These are phyloP conservation scores for Aspergillus calidoustus DNA, from an alignment of 2,329 filamentous ascomycete genomes.

Conservation along the genomic window DNA sequence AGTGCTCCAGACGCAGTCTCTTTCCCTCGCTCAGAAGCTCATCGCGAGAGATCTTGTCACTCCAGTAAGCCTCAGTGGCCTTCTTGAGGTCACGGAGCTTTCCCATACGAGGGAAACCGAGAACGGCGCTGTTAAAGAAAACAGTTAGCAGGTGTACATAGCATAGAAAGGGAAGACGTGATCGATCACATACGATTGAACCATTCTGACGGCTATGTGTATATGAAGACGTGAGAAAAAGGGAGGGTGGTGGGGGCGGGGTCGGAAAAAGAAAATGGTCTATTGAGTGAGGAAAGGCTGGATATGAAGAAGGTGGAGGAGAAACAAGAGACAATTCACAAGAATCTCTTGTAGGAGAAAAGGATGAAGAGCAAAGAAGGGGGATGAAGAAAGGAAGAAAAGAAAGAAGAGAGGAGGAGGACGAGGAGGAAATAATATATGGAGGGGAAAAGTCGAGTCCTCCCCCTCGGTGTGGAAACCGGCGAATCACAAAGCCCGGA, in stretches of 20 bases:
- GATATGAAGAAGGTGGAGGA: conserved; percentile 22
- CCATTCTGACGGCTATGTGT: conserved; percentile 54
- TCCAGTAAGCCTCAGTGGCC: conserved; percentile 98
- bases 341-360: conserved; percentile 29
- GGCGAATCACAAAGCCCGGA: conserved; percentile 18
- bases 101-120: conserved; percentile 99
- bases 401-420: conserved; percentile 9
- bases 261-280: conserved; percentile 12
- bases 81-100: conserved; percentile 99
- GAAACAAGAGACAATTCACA: conserved; percentile 28
- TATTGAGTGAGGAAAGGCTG: conserved; percentile 5
- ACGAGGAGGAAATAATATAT: conserved; percentile 12
- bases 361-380: conserved; percentile 31
- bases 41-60: conserved; percentile 87
- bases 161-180: neutral
- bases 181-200: conserved; percentile 59
- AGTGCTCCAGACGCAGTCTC: conserved; percentile 94
- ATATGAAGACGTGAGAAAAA: conserved; percentile 22
- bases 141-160: conserved; percentile 16
- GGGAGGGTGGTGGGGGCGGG: conserved; percentile 11
- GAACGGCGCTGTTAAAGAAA: conserved; percentile 63
- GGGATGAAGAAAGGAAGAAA: conserved; percentile 25
- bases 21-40: conserved; percentile 94
- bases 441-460: conserved; percentile 19
- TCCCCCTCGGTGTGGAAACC: conserved; percentile 18